These are phyloP conservation scores for Rhodotorula paludigena DNA, from an alignment of 768 basidiomycete genomes.

Conservation along the genomic window DNA sequence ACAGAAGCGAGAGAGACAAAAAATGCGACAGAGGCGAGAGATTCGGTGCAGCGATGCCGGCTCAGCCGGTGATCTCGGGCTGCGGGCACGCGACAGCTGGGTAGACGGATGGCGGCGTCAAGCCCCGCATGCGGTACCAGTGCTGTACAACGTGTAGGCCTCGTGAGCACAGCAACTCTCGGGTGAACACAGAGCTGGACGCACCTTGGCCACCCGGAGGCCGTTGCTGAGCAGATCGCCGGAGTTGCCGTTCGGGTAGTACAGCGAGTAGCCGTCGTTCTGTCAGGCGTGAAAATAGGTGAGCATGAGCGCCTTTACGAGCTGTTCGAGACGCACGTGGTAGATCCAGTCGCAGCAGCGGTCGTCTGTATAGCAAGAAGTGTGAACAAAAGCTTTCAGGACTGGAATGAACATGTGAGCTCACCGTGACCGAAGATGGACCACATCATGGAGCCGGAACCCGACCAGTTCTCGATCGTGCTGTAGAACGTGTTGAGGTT, in stretches of 20 bases:
- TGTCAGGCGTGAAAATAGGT: neutral
- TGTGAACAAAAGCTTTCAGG: too few relatives aligned
- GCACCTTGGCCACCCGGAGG: constrained; percentile 17
- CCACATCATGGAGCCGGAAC: constrained; percentile 44
- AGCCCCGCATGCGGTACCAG: constrained; percentile 32
- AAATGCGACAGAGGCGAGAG: neutral
- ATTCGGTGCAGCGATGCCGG: neutral
- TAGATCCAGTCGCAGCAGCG: constrained; percentile 35
- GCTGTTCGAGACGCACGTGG: constrained; percentile 5
- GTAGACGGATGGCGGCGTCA: constrained; percentile 18
- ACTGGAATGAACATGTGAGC: neutral
- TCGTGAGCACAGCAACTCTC: neutral
- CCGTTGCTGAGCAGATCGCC: neutral
- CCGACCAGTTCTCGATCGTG: constrained; percentile 25
- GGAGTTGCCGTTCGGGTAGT: constrained; percentile 32
- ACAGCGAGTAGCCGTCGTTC: constrained; percentile 39
- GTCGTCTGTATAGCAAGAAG: constrained; percentile 11
- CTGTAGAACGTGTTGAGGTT: constrained; percentile 36
- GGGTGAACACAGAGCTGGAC: neutral
- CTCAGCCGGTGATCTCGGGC: constrained; percentile 6
- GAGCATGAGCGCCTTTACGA: neutral
- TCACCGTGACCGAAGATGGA: constrained; percentile 44
- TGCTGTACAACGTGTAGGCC: neutral
- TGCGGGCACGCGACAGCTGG: constrained; percentile 39
- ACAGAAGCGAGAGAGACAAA: neutral